Evolutionary conservation across 2,329 filamentous ascomycete genomes (phyloP).

Genomic region (Aspergillus udagawae): DNA sequence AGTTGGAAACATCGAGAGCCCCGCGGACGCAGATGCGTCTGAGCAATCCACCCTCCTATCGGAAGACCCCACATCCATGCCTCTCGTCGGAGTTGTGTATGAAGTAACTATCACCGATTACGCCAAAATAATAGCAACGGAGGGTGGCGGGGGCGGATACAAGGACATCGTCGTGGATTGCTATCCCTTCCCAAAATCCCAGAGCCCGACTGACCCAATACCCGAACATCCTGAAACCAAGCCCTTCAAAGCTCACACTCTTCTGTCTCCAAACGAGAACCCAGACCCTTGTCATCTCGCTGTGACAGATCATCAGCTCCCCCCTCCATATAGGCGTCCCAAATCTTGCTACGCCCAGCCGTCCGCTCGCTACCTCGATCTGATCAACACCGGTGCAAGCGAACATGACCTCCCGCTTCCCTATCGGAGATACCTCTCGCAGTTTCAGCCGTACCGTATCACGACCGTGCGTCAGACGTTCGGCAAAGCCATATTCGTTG

Average conservation of each 20-base stretch:
- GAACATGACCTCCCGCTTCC: constrained; percentile 76
- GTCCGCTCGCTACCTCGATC: constrained; percentile 74
- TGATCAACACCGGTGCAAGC: constrained; percentile 71
- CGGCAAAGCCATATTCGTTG: constrained; percentile 61
- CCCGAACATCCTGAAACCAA: constrained; percentile 60
- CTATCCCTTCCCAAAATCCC: constrained; percentile 57
- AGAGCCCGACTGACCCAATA: constrained; percentile 51
- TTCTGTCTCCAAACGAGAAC: constrained; percentile 61
- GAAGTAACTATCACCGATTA: constrained; percentile 84
- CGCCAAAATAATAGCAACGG: constrained; percentile 79
- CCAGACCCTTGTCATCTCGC: constrained; percentile 1
- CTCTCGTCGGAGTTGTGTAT: constrained; percentile 89
- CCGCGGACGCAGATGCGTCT: constrained; percentile 7
- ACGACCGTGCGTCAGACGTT: constrained; percentile 64
- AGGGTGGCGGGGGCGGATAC: constrained; percentile 84
- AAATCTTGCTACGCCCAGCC: constrained; percentile 73
- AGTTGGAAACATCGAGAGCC: constrained; percentile 1
- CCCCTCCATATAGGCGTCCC: constrained; percentile 44
- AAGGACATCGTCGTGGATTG: constrained; percentile 78
- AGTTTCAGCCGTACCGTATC: constrained; percentile 65
- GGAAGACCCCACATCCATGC: constrained; percentile 51
- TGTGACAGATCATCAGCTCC: neutral
- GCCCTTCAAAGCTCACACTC: constrained; percentile 78
- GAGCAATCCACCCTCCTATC: constrained; percentile 34
- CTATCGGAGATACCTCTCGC: constrained; percentile 70